Conservation (phyloP, 106 monocot species). For the Apostasia shenzhenica region DNA sequence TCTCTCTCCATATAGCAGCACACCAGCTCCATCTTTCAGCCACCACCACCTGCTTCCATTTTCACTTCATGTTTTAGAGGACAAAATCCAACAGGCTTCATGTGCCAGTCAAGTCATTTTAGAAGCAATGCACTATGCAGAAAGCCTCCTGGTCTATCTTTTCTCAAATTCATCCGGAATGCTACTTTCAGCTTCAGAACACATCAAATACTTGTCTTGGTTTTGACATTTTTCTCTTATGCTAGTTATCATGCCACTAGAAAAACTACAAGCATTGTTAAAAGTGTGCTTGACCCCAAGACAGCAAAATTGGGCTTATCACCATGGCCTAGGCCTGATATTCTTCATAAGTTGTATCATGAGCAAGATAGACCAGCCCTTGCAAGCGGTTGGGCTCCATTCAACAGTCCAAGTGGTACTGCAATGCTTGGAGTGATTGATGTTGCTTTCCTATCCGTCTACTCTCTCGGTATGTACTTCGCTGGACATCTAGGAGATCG, state of each 20-base stretch:
- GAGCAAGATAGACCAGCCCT: background rate
- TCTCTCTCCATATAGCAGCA: background rate
- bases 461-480: conserved; percentile 67
- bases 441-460: conserved; percentile 61
- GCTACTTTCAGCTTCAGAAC: conserved; percentile 26
- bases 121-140: conserved; percentile 3
- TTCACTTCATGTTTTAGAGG: too few relatives aligned
- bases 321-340: conserved; percentile 4
- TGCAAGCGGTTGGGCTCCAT: conserved; percentile 62
- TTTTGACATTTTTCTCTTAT: conserved; percentile 67
- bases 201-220: conserved; percentile 41
- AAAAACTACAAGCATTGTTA: conserved; percentile 77
- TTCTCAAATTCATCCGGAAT: conserved; percentile 30
- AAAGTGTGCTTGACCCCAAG: conserved; percentile 59
- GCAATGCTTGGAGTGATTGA: conserved; percentile 58
- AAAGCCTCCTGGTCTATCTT: conserved; percentile 48
- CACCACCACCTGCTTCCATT: background rate
- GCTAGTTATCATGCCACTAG: conserved; percentile 68
- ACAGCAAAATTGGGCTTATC: conserved; percentile 17
- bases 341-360: background rate
- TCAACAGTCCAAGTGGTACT: conserved; percentile 35
- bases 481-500: conserved; percentile 76
- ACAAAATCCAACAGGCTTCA: background rate
- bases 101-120: conserved; percentile 4
- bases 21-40: background rate